These are phyloP conservation scores for Diplodia intermedia DNA, from an alignment of 2,329 filamentous ascomycete genomes.

Conservation along the genomic window DNA sequence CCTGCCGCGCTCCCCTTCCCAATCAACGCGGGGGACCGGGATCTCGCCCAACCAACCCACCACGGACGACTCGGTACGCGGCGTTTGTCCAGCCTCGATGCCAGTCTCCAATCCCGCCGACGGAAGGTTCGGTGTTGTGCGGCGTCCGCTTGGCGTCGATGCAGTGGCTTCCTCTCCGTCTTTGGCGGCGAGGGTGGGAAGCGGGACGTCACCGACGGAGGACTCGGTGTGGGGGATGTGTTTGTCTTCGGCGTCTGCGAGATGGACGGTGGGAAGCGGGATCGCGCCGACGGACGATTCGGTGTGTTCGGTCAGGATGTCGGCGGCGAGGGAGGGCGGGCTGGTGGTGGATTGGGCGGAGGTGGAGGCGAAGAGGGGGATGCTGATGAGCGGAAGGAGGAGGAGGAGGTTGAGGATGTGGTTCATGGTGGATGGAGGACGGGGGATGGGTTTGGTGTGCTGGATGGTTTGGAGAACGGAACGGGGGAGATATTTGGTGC, in stretches of 20 bases:
- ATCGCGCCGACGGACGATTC: background rate
- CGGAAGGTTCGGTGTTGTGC: too few relatives aligned
- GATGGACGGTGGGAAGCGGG: background rate
- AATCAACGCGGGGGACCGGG: too few relatives aligned
- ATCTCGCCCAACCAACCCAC: too few relatives aligned
- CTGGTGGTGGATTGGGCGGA: background rate
- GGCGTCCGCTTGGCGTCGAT: too few relatives aligned
- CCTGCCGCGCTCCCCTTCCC: too few relatives aligned
- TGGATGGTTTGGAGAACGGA: too few relatives aligned
- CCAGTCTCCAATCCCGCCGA: too few relatives aligned
- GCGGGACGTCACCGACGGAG: background rate
- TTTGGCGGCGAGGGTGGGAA: background rate
- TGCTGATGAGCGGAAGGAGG: background rate
- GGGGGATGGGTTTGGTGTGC: background rate
- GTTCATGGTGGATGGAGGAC: background rate
- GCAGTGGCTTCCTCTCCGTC: too few relatives aligned
- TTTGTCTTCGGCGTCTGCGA: background rate
- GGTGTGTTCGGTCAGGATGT: background rate
- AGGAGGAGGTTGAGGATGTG: background rate
- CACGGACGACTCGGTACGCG: too few relatives aligned
- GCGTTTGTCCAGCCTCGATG: too few relatives aligned
- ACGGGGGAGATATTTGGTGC: background rate
- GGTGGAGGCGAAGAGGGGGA: background rate
- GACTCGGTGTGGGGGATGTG: background rate
- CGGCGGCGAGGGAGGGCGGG: background rate